These are phyloP conservation scores for Aspergillus neotritici DNA, from an alignment of 2,329 filamentous ascomycete genomes.

Conservation along the genomic window DNA sequence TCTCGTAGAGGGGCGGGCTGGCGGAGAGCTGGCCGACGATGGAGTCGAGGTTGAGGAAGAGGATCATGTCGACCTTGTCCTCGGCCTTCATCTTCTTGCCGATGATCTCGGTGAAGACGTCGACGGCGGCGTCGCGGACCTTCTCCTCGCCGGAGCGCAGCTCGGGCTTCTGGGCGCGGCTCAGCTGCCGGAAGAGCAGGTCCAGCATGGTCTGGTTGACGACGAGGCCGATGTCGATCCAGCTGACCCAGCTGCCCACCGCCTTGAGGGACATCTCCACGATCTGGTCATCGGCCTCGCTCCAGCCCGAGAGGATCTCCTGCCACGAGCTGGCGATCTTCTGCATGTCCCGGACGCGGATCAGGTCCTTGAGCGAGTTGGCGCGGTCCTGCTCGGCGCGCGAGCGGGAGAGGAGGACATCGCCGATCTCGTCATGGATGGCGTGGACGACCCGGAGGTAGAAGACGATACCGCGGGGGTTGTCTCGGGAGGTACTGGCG, in stretches of 20 bases:
- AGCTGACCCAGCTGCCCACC: slow-evolving; percentile 97
- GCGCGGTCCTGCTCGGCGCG: slow-evolving; percentile 77
- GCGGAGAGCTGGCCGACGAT: slow-evolving; percentile 81
- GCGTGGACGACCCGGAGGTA: slow-evolving; percentile 85
- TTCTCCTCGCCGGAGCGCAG: slow-evolving; percentile 68
- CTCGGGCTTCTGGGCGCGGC: slow-evolving; percentile 59
- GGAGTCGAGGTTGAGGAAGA: slow-evolving; percentile 78
- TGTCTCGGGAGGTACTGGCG: slow-evolving; percentile 56
- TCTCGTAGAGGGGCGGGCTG: slow-evolving; percentile 73
- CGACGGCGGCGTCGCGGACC: slow-evolving; percentile 83
- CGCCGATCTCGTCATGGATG: slow-evolving; percentile 95
- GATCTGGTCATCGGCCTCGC: slow-evolving; percentile 62
- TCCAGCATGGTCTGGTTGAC: slow-evolving; percentile 85
- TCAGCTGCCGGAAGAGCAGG: slow-evolving; percentile 78
- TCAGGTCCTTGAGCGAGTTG: slow-evolving; percentile 82
- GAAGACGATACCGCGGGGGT: slow-evolving; percentile 69
- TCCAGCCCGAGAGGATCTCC: slow-evolving; percentile 76
- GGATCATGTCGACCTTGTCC: slow-evolving; percentile 91
- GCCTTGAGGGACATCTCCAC: slow-evolving; percentile 84
- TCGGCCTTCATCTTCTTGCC: slow-evolving; percentile 94
- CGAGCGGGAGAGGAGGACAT: slow-evolving; percentile 76
- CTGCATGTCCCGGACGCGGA: slow-evolving; percentile 78
- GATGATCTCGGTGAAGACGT: slow-evolving; percentile 91
- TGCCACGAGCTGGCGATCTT: slow-evolving; percentile 90
- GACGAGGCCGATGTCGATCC: slow-evolving; percentile 93